A percentile compares a stretch with the other conserved stretches of the same genome.
These are phyloP conservation scores for Ophiostoma himal-ulmi DNA, from an alignment of 2,329 filamentous ascomycete species.

Conservation along the genomic window DNA sequence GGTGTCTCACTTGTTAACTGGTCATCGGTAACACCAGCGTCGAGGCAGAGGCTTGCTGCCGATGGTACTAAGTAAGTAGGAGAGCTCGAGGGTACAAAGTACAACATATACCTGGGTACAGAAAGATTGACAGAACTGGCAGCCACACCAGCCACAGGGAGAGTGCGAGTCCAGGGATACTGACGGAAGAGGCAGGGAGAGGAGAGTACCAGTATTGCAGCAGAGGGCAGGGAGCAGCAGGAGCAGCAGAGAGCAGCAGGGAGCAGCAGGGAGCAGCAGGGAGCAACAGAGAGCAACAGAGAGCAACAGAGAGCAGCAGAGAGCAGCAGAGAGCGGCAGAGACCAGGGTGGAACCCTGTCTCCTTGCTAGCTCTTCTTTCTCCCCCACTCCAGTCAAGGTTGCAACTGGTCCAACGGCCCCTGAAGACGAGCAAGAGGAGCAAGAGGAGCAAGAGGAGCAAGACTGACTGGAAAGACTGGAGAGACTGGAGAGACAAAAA, in stretches of 20 bases:
- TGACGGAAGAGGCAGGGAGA: neutral
- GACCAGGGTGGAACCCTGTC: neutral
- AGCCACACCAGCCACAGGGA: constrained; percentile 8
- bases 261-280: neutral
- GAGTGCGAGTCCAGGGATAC: neutral
- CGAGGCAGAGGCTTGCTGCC: constrained; percentile 8
- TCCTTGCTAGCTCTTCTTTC: neutral
- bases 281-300: neutral
- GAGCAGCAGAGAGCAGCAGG: neutral
- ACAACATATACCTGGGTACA: neutral
- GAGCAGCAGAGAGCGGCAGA: neutral
- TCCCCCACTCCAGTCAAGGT: neutral
- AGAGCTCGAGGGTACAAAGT: no score
- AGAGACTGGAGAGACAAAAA: neutral
- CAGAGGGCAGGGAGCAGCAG: neutral
- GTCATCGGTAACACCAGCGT: constrained; percentile 3
- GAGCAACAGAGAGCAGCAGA: neutral
- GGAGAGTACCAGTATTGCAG: neutral
- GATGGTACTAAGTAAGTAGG: no score
- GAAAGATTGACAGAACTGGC: neutral
- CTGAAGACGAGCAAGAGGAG: neutral
- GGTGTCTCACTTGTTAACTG: neutral
- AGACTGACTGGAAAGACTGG: neutral
- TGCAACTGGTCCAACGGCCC: neutral
- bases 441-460: neutral